phyloP scores from a whole-genome alignment of 176 grass and related monocot genomes.

The sorghum (Sorghum bicolor) region Sorghum_bicolor_NCBIv3 NC_012871.2:72481001-72481500 shows the following conservation, averaged over 20 bases:
- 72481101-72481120: conserved; percentile 22
- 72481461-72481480: not conserved
- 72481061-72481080: not conserved
- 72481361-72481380: not conserved
- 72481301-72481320: conserved; percentile 4
- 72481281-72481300: conserved; percentile 47
- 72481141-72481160: conserved; percentile 32
- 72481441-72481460: not conserved
- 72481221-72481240: conserved; percentile 95
- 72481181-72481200: conserved; percentile 98
- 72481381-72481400: conserved; percentile 15
- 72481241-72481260: conserved; percentile 92
- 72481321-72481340: conserved; percentile 21
- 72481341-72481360: not conserved
- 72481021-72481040: conserved; percentile 67
- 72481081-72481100: not conserved
- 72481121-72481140: conserved; percentile 1
- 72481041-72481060: conserved; percentile 48
- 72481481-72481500: no score
- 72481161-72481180: conserved; percentile 64
- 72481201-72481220: conserved; percentile 80
- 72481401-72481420: conserved; percentile 14
- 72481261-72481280: conserved; percentile 83
- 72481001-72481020: conserved; percentile 90
- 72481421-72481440: not conserved